A percentile compares a stretch with the other conserved stretches of the same genome.
phyloP scores from a whole-genome alignment of 768 basidiomycete genomes.

The Termitomyces sp. region DNA sequence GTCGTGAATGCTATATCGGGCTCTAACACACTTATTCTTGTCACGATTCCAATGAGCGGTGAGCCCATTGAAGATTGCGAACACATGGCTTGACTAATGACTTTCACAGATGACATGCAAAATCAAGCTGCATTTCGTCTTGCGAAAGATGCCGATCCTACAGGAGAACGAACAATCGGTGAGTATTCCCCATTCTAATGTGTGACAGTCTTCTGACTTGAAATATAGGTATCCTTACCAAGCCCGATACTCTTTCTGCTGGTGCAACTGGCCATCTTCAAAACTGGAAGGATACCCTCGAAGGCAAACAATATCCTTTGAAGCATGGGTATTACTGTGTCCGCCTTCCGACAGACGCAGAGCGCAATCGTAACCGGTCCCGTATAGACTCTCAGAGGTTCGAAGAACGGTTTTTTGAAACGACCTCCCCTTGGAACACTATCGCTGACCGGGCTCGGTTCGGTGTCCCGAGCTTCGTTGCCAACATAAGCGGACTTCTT shows the following conservation, averaged over 20 bases:
- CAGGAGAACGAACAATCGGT: constrained; percentile 62
- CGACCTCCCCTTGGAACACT: constrained; percentile 46
- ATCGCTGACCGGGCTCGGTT: constrained; percentile 42
- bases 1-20: constrained; percentile 40
- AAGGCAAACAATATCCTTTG: constrained; percentile 40
- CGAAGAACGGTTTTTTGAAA: constrained; percentile 41
- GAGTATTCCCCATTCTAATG: background rate
- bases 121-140: constrained; percentile 55
- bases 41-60: constrained; percentile 66
- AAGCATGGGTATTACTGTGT: constrained; percentile 63
- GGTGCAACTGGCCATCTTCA: constrained; percentile 36
- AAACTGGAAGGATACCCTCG: constrained; percentile 47
- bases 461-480: constrained; percentile 50
- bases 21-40: constrained; percentile 56
- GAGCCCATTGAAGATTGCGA: constrained; percentile 2
- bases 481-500: constrained; percentile 46
- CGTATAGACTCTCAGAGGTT: constrained; percentile 29
- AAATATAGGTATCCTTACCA: constrained; percentile 58
- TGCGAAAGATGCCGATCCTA: constrained; percentile 46
- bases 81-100: background rate
- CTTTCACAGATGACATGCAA: constrained; percentile 58
- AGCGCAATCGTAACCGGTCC: constrained; percentile 35
- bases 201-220: background rate
- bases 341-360: constrained; percentile 55
- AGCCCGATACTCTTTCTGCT: constrained; percentile 49